phyloP scores from a whole-genome alignment of 169 alveolate genomes.

The Plasmodium inui region DNA sequence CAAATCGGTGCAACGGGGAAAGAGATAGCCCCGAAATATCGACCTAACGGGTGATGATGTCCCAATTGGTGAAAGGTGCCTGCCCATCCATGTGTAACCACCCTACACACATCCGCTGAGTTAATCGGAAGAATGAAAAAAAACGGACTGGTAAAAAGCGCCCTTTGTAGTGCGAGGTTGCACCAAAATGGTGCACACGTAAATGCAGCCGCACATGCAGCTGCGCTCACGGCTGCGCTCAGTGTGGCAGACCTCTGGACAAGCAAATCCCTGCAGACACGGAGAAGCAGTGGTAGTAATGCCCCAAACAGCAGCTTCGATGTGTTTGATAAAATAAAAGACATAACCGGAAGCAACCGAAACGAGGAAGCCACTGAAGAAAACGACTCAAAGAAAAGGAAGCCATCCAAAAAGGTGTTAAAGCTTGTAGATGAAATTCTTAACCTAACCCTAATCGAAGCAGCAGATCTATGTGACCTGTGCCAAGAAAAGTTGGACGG shows the following conservation, averaged over 20 bases:
- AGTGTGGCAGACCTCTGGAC: neutral
- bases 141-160: neutral
- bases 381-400: neutral
- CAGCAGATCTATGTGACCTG: constrained; percentile 90
- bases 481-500: constrained; percentile 87
- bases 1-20: neutral
- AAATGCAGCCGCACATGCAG: neutral
- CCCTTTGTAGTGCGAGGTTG: neutral
- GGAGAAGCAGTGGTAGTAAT: neutral
- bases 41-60: neutral
- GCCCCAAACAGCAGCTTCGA: constrained; percentile 16
- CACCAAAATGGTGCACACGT: neutral
- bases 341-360: neutral
- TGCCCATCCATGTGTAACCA: neutral
- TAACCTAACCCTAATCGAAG: constrained; percentile 87
- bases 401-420: constrained; percentile 80
- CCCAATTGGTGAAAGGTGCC: neutral
- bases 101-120: neutral
- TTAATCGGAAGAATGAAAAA: neutral
- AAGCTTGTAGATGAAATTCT: constrained; percentile 88
- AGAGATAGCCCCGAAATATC: neutral
- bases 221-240: too few species aligned
- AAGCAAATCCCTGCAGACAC: neutral
- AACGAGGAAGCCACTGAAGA: constrained; percentile 8
- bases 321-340: constrained; percentile 33